Conservation (phyloP, 176 grass and related monocot species). For the Typha latifolia region DNA sequence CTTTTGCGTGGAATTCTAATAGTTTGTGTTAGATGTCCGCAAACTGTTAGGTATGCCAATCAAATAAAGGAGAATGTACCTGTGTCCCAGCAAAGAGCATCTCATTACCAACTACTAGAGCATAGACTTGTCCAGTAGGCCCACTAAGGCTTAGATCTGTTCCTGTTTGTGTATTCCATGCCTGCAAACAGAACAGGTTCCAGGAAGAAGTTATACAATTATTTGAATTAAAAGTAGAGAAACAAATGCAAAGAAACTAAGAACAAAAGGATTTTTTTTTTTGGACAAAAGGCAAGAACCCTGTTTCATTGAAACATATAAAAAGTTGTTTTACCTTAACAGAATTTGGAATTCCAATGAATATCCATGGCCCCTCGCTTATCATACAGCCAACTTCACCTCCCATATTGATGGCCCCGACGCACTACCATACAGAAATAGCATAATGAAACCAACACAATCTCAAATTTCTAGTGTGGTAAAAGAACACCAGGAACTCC, state of each 20-base stretch:
- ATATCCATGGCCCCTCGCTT: constrained; percentile 82
- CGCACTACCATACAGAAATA: constrained; percentile 41
- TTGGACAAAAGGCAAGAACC: no score
- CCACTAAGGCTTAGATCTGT: constrained; percentile 70
- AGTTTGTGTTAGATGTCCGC: background rate
- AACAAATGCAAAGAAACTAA: constrained; percentile 8
- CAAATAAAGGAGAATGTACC: constrained; percentile 28
- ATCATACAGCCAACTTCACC: constrained; percentile 95
- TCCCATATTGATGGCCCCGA: constrained; percentile 43
- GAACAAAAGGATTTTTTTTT: no score
- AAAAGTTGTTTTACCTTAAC: constrained; percentile 56
- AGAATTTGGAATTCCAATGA: constrained; percentile 69
- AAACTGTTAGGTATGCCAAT: background rate
- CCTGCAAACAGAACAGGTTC: constrained; percentile 19
- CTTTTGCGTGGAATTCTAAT: background rate
- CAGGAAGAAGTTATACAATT: background rate
- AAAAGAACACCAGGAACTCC: constrained; percentile 26
- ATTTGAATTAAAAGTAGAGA: constrained; percentile 1
- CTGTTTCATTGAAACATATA: no score
- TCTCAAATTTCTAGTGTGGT: constrained; percentile 1
- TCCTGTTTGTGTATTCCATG: constrained; percentile 77
- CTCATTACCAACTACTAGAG: constrained; percentile 58
- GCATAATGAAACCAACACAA: constrained; percentile 18
- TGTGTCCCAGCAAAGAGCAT: constrained; percentile 86
- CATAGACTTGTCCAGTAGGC: constrained; percentile 88